Percentiles rank a stretch among this genome's conserved stretches.
Evolutionary conservation across 306 rosid genomes (phyloP).

Genomic region (Vigna mungo): DNA sequence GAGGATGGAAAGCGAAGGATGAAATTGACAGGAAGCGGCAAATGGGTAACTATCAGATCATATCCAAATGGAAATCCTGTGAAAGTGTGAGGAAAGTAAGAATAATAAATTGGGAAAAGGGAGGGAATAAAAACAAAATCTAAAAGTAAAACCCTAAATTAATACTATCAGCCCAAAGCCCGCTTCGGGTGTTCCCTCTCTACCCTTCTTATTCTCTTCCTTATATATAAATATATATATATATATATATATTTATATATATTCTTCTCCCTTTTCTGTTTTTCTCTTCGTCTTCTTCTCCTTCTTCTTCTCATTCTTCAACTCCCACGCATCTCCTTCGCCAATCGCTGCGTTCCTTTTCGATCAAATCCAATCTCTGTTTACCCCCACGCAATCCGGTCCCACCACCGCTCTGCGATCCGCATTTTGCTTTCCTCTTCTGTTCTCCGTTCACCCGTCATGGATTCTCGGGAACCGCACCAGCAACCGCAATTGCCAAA

Average conservation of each 20-base stretch:
- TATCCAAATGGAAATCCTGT: not conserved
- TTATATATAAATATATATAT: not conserved
- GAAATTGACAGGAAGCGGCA: not conserved
- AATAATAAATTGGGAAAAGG: not conserved
- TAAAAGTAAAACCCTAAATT: constrained; percentile 35
- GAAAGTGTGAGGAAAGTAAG: not conserved
- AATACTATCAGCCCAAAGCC: not conserved
- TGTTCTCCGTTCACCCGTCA: constrained; percentile 22
- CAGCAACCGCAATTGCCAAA: constrained; percentile 46
- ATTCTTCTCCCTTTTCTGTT: not conserved
- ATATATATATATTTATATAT: not conserved
- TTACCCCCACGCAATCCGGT: not conserved
- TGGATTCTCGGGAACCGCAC: constrained; percentile 76
- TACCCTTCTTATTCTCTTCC: not conserved
- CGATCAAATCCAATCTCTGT: not conserved
- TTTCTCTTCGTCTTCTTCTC: not conserved
- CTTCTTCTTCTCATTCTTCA: not conserved
- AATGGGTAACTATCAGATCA: not conserved
- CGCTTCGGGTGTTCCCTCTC: not conserved
- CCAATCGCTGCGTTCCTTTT: not conserved
- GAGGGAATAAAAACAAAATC: constrained; percentile 8
- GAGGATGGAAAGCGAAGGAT: too few species aligned
- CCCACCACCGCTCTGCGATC: not conserved
- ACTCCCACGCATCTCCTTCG: not conserved
- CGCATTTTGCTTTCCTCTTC: not conserved